A percentile compares a stretch with the other conserved stretches of the same genome.
These are phyloP conservation scores for Aspergillus sp. DNA, from an alignment of 2,329 filamentous ascomycete genomes.

Conservation along the genomic window DNA sequence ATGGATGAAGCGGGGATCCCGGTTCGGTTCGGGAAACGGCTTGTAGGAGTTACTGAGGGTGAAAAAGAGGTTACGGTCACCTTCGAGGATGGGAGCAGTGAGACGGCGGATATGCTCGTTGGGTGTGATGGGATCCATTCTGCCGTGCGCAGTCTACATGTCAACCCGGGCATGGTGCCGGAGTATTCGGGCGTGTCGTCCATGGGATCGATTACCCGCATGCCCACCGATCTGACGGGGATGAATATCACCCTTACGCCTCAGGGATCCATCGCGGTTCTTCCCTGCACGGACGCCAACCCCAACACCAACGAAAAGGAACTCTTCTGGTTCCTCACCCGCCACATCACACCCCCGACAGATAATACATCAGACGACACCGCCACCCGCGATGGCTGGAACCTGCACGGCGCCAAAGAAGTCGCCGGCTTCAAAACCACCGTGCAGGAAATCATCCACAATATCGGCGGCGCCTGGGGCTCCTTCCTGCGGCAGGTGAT, in stretches of 20 bases:
- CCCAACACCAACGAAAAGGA: slow-evolving; percentile 6
- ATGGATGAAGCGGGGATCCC: slow-evolving; percentile 12
- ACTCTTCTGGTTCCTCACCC: slow-evolving; percentile 23
- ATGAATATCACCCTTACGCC: slow-evolving; percentile 12
- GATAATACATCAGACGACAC: not conserved
- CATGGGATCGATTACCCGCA: slow-evolving; percentile 10
- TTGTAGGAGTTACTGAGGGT: slow-evolving; percentile 13
- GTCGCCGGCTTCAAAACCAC: slow-evolving; percentile 17
- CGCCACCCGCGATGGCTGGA: slow-evolving; percentile 22
- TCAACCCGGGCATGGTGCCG: slow-evolving; percentile 20
- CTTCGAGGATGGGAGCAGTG: slow-evolving; percentile 11
- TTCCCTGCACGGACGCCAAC: slow-evolving; percentile 13
- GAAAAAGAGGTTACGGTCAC: slow-evolving; percentile 5
- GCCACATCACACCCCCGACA: slow-evolving; percentile 15
- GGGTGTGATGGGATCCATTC: slow-evolving; percentile 37
- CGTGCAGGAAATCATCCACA: slow-evolving; percentile 6
- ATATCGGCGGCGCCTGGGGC: slow-evolving; percentile 13
- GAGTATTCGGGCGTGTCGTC: slow-evolving; percentile 27
- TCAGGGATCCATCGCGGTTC: slow-evolving; percentile 17
- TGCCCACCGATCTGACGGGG: not conserved
- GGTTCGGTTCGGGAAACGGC: slow-evolving; percentile 15
- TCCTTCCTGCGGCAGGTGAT: slow-evolving; percentile 9
- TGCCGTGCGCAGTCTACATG: slow-evolving; percentile 22
- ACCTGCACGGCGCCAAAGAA: slow-evolving; percentile 17
- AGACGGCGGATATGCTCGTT: slow-evolving; percentile 14